A percentile compares a stretch with the other conserved stretches of the same genome.
Evolutionary conservation across 306 rosid genomes (phyloP).

Genomic region (Dicorynia guianensis): DNA sequence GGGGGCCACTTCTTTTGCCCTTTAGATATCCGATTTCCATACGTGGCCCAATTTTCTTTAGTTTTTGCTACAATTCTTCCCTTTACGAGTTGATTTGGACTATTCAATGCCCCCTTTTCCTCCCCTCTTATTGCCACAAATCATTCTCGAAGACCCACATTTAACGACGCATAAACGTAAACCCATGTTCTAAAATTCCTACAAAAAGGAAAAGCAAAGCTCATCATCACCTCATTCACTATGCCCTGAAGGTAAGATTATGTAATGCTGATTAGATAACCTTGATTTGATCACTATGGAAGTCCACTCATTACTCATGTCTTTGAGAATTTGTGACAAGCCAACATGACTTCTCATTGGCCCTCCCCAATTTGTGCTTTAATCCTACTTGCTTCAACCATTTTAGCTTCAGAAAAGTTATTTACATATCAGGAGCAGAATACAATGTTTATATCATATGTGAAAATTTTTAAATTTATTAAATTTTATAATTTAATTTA

Average conservation of each 20-base stretch:
- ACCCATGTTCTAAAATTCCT: slow-evolving; percentile 51
- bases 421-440: too few relatives aligned
- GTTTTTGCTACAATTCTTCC: slow-evolving; percentile 49
- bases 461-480: too few relatives aligned
- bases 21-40: slow-evolving; percentile 60
- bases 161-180: slow-evolving; percentile 49
- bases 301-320: slow-evolving; percentile 53
- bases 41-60: slow-evolving; percentile 51
- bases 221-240: slow-evolving; percentile 49
- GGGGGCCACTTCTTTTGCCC: slow-evolving; percentile 56
- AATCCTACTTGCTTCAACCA: slow-evolving; percentile 35
- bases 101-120: slow-evolving; percentile 52
- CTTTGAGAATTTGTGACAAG: slow-evolving; percentile 23
- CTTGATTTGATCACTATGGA: slow-evolving; percentile 55
- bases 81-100: slow-evolving; percentile 54
- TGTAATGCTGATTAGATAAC: slow-evolving; percentile 53
- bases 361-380: slow-evolving; percentile 18
- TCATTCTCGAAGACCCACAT: slow-evolving; percentile 74
- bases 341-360: slow-evolving; percentile 30
- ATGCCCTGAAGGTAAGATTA: slow-evolving; percentile 19
- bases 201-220: slow-evolving; percentile 51
- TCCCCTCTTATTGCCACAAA: slow-evolving; percentile 58
- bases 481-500: too few relatives aligned
- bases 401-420: too few relatives aligned
- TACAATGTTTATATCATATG: too few relatives aligned